Evolutionary conservation across 768 basidiomycete species (phyloP).

Genomic region (Leccinum olivaceopallidum): DNA sequence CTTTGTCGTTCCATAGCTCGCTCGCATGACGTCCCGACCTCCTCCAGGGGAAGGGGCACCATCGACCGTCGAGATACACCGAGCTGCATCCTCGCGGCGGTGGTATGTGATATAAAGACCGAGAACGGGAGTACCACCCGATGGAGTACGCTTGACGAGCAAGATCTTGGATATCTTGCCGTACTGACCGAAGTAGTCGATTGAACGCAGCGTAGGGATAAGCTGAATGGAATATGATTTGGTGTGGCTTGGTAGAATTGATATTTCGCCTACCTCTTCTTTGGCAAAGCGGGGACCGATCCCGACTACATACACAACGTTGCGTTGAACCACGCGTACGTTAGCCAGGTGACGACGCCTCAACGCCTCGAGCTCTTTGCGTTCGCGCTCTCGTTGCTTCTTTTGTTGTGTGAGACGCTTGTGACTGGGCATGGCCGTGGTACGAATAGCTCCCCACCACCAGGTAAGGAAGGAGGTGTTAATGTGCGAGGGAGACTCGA

Average conservation of each 20-base stretch:
- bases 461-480: slow-evolving; percentile 10
- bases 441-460: slow-evolving; percentile 13
- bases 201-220: slow-evolving; percentile 88
- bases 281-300: slow-evolving; percentile 93
- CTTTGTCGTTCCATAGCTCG: slow-evolving; percentile 94
- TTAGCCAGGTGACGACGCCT: slow-evolving; percentile 87
- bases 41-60: slow-evolving; percentile 90
- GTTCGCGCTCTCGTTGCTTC: slow-evolving; percentile 91
- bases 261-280: slow-evolving; percentile 73
- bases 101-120: slow-evolving; percentile 98
- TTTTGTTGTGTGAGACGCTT: slow-evolving; percentile 95
- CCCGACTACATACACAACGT: slow-evolving; percentile 94
- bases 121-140: slow-evolving; percentile 72
- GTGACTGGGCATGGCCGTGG: slow-evolving; percentile 9
- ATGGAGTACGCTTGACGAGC: slow-evolving; percentile 83
- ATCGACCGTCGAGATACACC: slow-evolving; percentile 91
- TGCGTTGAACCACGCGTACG: slow-evolving; percentile 95
- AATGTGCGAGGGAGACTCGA: slow-evolving; percentile 15
- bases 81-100: slow-evolving; percentile 90
- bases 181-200: slow-evolving; percentile 98
- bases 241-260: not conserved
- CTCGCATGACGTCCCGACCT: slow-evolving; percentile 85
- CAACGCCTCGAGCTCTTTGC: slow-evolving; percentile 88
- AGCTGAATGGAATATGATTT: slow-evolving; percentile 47
- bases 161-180: slow-evolving; percentile 97